phyloP scores from a whole-genome alignment of 1,139 yeast genomes.

The Hyphopichia fennica region DNA sequence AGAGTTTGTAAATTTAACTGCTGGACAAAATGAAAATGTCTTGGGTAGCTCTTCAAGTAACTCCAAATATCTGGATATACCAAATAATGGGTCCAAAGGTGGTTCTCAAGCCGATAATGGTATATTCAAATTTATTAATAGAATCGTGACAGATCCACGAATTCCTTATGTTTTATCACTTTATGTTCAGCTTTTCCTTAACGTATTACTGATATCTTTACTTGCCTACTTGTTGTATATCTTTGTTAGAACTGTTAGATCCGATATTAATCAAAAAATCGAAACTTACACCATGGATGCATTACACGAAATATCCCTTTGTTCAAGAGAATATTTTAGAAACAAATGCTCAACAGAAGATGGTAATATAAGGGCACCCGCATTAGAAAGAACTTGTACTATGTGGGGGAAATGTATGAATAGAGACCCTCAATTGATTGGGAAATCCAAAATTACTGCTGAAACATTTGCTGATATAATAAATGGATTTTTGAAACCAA shows the following conservation, averaged over 20 bases:
- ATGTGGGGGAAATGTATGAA: conserved; percentile 85
- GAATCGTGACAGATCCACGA: conserved; percentile 43
- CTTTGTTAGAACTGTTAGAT: conserved; percentile 58
- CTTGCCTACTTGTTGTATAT: conserved; percentile 55
- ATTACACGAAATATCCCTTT: conserved; percentile 64
- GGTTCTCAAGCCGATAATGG: background rate
- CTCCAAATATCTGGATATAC: background rate
- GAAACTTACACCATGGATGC: conserved; percentile 63
- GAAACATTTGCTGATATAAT: conserved; percentile 81
- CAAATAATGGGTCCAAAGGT: background rate
- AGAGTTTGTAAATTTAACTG: background rate
- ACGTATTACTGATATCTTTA: conserved; percentile 56
- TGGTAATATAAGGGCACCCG: conserved; percentile 58
- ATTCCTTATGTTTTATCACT: conserved; percentile 68
- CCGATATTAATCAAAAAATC: conserved; percentile 71
- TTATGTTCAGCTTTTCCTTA: conserved; percentile 69
- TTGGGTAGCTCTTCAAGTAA: background rate
- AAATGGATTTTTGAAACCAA: conserved; percentile 73
- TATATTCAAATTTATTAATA: background rate
- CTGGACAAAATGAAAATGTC: background rate
- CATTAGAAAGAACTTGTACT: conserved; percentile 68
- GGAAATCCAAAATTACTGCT: conserved; percentile 74
- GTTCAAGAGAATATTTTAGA: conserved; percentile 67
- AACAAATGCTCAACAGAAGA: conserved; percentile 59
- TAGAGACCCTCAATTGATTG: conserved; percentile 78